Base-by-base conservation (phyloP, 2,329 filamentous ascomycete species). In the Furcasterigmium sp. region DNA sequence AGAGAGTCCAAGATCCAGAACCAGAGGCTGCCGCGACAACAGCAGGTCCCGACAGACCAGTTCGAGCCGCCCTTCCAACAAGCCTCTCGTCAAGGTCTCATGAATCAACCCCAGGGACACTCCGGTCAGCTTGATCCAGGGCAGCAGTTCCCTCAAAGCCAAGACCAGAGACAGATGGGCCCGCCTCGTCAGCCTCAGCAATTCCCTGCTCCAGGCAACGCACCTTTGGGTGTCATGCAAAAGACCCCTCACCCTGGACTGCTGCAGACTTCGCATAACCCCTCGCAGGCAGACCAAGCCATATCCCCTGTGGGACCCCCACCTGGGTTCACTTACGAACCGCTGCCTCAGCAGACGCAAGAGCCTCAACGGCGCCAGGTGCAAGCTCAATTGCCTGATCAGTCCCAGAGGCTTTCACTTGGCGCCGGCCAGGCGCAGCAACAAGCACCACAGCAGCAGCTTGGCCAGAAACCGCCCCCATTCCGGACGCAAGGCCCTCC, bases 1-100 rank as follows among this genome's bases (percentile, higher is more conserved):
- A 40, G 44, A 26, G 55, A 56, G 14, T 41, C 39, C 8, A 51
- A 51, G 17, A 37, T 44, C 13, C 43, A 35, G n/a, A n/a, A 20
- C 4, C 32, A 37, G 18, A 32, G 18, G 30, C 15, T 37, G 23
- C 28, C 8, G 25, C 43, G 25, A 10, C 23, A 19, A 15, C 21
- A 30, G 20, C 23, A 15, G 23, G 15, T 10, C 2, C 32, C 32
- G 8, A 18, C n/a, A 7, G 11, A 18, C 15, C 15, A 18, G 32
- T 35, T 35, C 17, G 32, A 17, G 7, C 32, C 32, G 9, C 32
- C 32, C 18, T 15, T 17, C n/a, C n/a, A 17, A 11, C 32, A 26
- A 26, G 23, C 11, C 23, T 26, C 20, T 11, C 25, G 43, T n/a
- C 34, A 39, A 21, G 45, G 35, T 29, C n/a, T 26, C 7, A 26